A percentile compares a stretch with the other conserved stretches of the same genome.
Conservation (phyloP, 441 rosid genomes). For the Omphalea diandra region DNA sequence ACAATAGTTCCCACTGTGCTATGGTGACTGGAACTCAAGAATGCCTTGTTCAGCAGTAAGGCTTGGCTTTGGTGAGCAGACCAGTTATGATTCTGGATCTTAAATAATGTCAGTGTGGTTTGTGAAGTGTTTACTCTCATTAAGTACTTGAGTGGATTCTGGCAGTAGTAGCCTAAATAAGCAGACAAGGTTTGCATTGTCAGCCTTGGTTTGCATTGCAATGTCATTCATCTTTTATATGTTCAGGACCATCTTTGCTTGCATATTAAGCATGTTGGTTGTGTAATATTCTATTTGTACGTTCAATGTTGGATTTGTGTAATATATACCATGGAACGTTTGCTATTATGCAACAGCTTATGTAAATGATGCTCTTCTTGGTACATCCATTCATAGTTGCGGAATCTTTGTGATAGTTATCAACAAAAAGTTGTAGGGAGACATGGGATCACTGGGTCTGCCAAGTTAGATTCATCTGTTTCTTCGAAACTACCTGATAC, state of each 20-base stretch:
- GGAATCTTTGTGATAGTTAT: not conserved
- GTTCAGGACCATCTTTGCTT: not conserved
- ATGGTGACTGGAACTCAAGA: slow-evolving; percentile 47
- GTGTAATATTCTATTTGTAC: not conserved
- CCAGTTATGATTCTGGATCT: slow-evolving; percentile 5
- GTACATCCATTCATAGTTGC: not conserved
- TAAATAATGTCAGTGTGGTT: slow-evolving; percentile 5
- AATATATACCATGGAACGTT: not conserved
- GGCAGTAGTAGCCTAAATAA: slow-evolving; percentile 27
- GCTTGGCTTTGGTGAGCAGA: slow-evolving; percentile 15
- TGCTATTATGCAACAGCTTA: not conserved
- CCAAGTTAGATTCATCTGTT: no score
- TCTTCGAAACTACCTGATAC: no score
- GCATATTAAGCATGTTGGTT: no score
- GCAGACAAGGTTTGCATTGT: slow-evolving; percentile 20
- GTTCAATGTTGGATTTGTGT: slow-evolving; percentile 1
- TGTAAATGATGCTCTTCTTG: not conserved
- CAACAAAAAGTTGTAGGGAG: not conserved
- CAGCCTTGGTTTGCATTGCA: slow-evolving; percentile 10
- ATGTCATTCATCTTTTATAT: not conserved
- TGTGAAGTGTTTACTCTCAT: slow-evolving; percentile 1
- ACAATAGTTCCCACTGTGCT: slow-evolving; percentile 27
- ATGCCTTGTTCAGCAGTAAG: slow-evolving; percentile 59
- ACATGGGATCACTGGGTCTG: no score
- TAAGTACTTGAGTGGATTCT: not conserved